Evolutionary conservation across 108 stramenopile species (phyloP).

Genomic region (Nitzschia palea): DNA sequence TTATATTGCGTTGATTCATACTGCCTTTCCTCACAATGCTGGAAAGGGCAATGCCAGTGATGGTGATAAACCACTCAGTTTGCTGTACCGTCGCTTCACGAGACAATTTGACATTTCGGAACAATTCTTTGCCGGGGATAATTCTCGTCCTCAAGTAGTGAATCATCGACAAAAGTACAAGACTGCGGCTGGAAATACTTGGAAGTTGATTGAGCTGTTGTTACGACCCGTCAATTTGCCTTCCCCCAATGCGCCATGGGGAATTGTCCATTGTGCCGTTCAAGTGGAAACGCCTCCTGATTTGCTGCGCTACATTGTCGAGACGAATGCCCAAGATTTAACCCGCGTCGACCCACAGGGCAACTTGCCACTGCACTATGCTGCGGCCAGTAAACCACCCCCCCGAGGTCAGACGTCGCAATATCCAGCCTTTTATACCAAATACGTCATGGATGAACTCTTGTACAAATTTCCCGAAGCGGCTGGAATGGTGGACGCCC

Average conservation of each 20-base stretch:
- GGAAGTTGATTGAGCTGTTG: constrained; percentile 76
- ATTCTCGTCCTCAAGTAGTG: constrained; percentile 77
- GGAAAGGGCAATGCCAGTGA: constrained; percentile 39
- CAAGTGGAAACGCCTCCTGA: constrained; percentile 79
- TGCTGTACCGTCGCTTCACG: constrained; percentile 82
- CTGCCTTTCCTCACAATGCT: constrained; percentile 9
- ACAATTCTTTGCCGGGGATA: constrained; percentile 87
- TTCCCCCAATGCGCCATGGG: constrained; percentile 27
- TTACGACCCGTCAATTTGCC: constrained; percentile 35
- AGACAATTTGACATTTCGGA: constrained; percentile 85
- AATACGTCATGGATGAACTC: constrained; percentile 85
- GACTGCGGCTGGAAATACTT: constrained; percentile 81
- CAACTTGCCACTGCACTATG: constrained; percentile 82
- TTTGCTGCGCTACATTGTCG: constrained; percentile 81
- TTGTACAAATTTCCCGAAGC: constrained; percentile 84
- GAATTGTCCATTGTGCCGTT: constrained; percentile 78
- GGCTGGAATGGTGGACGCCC: constrained; percentile 54
- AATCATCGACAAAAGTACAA: constrained; percentile 72
- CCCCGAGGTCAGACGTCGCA: constrained; percentile 3
- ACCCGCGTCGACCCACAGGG: constrained; percentile 57
- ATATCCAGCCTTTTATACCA: constrained; percentile 69
- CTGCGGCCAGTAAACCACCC: constrained; percentile 56
- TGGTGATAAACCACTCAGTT: constrained; percentile 72
- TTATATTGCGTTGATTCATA: constrained; percentile 34
- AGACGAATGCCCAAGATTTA: constrained; percentile 83